Evolutionary conservation across 1,139 yeast genomes (phyloP).

Genomic region (Yamadazyma buinensis): DNA sequence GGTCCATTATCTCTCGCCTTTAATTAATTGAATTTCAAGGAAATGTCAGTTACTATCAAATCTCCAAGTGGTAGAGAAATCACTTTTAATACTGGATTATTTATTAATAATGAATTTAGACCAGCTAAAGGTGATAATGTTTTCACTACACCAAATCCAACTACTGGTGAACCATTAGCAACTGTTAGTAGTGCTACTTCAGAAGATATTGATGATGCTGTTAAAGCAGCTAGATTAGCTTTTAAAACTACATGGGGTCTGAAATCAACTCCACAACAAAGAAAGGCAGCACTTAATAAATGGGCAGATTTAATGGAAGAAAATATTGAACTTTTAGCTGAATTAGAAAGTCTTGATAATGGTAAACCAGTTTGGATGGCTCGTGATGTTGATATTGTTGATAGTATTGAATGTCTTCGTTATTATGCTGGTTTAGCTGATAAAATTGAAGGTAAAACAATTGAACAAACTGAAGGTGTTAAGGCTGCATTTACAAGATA

Average conservation of each 20-base stretch:
- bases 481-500: slow-evolving; percentile 74
- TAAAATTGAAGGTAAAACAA: slow-evolving; percentile 65
- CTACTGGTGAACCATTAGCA: slow-evolving; percentile 64
- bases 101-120: slow-evolving; percentile 78
- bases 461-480: slow-evolving; percentile 60
- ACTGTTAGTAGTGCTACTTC: slow-evolving; percentile 64
- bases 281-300: slow-evolving; percentile 52
- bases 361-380: slow-evolving; percentile 63
- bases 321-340: slow-evolving; percentile 53
- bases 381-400: slow-evolving; percentile 54
- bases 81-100: slow-evolving; percentile 76
- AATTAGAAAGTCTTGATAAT: slow-evolving; percentile 76
- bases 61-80: no score
- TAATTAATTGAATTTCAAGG: no score
- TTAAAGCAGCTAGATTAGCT: slow-evolving; percentile 66
- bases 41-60: no score
- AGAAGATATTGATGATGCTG: slow-evolving; percentile 75
- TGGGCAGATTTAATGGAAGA: slow-evolving; percentile 59
- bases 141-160: slow-evolving; percentile 58
- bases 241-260: slow-evolving; percentile 47
- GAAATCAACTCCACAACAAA: slow-evolving; percentile 42
- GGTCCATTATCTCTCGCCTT: no score
- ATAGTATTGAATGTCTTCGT: slow-evolving; percentile 53
- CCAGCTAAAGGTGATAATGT: slow-evolving; percentile 58
- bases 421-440: slow-evolving; percentile 87